Evolutionary conservation across 2,329 filamentous ascomycete species (phyloP), one percentile per base, ranked within the genome.

Genomic region (Claviceps paspali): DNA sequence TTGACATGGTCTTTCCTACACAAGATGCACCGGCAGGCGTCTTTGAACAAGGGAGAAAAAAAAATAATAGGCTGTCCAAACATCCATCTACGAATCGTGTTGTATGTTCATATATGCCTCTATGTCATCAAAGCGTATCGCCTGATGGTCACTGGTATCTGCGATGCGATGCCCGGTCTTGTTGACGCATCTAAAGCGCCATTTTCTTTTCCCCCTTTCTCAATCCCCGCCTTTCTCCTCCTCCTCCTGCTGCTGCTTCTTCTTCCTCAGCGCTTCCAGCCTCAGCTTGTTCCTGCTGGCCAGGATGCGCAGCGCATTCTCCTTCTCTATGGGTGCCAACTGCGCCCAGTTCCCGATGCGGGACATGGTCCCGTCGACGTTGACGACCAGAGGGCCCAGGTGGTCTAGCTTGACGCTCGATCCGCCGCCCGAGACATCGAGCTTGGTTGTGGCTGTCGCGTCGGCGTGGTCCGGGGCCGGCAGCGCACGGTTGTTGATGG

Each of bases 321-420:
- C 58, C 52, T 64, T 67, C 63, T 86, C 81, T 6, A 74, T 65
- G 19, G 74, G 72, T 2, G 70, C 69, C 81, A 86, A 84, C 45
- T 76, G 62, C 7, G 61, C 64, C 81, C 81, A 87, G 54, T 87
- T 86, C 26, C 67, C 59, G 47, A 87, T 81, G 24, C 80, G 68
- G 39, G 75, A 76, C 46, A 85, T 55, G 7, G 76, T 76, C 15
- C 82, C 82, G 54, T 87, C 78, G 42, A 65, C 62, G 53, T 84
- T 81, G 38, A 86, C 75, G 1, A 87, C 79, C 48, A 86, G 64
- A 2, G 82, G 82, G 0, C 82, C 81, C 18, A 86, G 61, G 42
- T 73, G 67, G 50, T 83, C 78, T 7, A 86, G 67, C 35, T 67
- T 71, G 30, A 81, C 64, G 14, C 55, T 52, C 8, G 52, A 41